Conservation (phyloP, 2,329 filamentous ascomycete genomes). For the Penicillium paneum region DNA sequence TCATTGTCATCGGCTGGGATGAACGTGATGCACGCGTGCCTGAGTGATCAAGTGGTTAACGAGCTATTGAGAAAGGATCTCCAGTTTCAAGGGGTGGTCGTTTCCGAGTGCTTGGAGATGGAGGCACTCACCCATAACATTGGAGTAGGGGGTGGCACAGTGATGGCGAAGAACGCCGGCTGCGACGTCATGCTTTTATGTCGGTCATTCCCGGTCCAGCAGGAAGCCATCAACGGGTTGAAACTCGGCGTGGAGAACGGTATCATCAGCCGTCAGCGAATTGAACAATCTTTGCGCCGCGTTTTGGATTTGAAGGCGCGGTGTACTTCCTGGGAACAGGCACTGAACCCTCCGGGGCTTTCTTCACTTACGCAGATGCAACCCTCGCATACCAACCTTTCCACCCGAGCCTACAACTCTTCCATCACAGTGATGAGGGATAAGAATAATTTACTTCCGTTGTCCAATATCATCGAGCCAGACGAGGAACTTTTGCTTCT, state of each 20-base stretch:
- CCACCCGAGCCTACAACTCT: slow-evolving; percentile 80
- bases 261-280: slow-evolving; percentile 76
- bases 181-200: slow-evolving; percentile 90
- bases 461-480: slow-evolving; percentile 75
- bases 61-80: slow-evolving; percentile 84
- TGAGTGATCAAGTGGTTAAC: slow-evolving; percentile 90
- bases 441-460: slow-evolving; percentile 76
- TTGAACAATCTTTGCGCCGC: slow-evolving; percentile 74
- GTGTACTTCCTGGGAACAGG: slow-evolving; percentile 87
- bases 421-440: slow-evolving; percentile 93
- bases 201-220: slow-evolving; percentile 79
- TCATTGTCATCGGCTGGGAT: slow-evolving; percentile 87
- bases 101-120: slow-evolving; percentile 96
- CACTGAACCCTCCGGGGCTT: slow-evolving; percentile 80
- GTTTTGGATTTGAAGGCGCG: slow-evolving; percentile 77
- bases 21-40: slow-evolving; percentile 91
- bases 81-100: slow-evolving; percentile 85
- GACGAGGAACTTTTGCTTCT: slow-evolving; percentile 87
- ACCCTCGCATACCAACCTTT: slow-evolving; percentile 74
- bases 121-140: slow-evolving; percentile 93
- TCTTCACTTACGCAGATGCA: slow-evolving; percentile 75
- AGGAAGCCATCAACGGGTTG: slow-evolving; percentile 85
- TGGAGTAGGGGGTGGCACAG: slow-evolving; percentile 91
- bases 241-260: slow-evolving; percentile 87
- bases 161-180: slow-evolving; percentile 95